Evolutionary conservation across 2,329 filamentous ascomycete species (phyloP), one percentile per base, ranked within the genome.

Genomic region (Rutstroemia sp.): DNA sequence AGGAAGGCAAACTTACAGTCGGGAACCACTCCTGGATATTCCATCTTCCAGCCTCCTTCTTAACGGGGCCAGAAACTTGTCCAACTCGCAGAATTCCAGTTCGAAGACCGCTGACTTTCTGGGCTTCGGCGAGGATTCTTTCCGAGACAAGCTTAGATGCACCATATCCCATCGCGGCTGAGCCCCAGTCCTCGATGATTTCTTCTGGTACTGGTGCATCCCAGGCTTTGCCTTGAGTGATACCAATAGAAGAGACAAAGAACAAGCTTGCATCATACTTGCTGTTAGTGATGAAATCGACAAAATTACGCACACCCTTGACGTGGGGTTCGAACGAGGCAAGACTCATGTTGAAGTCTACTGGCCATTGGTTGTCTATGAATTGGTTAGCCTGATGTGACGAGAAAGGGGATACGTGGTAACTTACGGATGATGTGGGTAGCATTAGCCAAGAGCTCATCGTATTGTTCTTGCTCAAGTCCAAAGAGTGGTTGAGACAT

Each of bases 1-100:
- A n/a, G 17, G 23, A 14, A 14, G 19, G 12, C 12, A 38, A 7
- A 46, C 56, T 46, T 56, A 56, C 48, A 14, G 48, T 72, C 0
- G 82, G 82, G 2, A 84, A 64, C 76, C 79, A 84, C 58, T 85
- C 82, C 8, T 78, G 73, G 21, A 67, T 70, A 58, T 80, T 82
- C 82, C 82, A 85, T 25, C 63, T 60, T 0, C 80, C 80, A 12
- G 30, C 36, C n/a, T 65, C 55, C 10, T 57, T 64, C 16, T 69
- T 66, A 6, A 61, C 23, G 0, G 76, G 73, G 0, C 76, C 76
- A 1, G 68, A 74, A 47, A 79, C 73, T 64, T 80, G 78, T 0
- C 76, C 77, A 0, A 78, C 73, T 1, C 78, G 73, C 38, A 77
- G 68, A 10, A 74, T 63, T 4, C 71, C 71, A 0, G 70, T 67